phyloP scores from a whole-genome alignment of 2,329 filamentous ascomycete species.

The Claviceps sp. region DNA sequence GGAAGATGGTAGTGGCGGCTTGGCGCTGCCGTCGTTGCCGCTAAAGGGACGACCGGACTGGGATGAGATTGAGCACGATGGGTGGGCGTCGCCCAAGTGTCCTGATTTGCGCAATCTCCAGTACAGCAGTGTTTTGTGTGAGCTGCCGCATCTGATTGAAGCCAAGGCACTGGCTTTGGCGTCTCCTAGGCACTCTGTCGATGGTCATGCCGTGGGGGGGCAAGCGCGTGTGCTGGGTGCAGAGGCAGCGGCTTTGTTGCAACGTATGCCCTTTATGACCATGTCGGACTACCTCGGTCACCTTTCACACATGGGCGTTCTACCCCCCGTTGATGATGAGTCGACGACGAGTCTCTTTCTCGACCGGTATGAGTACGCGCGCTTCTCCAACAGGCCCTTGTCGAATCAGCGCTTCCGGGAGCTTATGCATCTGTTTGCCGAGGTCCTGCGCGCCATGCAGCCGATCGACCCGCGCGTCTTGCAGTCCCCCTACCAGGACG shows the following conservation, averaged over 20 bases:
- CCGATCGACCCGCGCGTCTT: slow-evolving; percentile 44
- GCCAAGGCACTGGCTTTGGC: slow-evolving; percentile 79
- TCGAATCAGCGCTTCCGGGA: slow-evolving; percentile 58
- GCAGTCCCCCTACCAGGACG: slow-evolving; percentile 14
- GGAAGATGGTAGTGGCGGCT: background rate
- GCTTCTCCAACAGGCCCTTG: slow-evolving; percentile 63
- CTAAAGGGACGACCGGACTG: slow-evolving; percentile 44
- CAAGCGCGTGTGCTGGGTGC: slow-evolving; percentile 38
- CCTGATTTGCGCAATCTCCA: slow-evolving; percentile 68
- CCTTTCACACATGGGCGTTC: slow-evolving; percentile 52
- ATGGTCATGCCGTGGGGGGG: background rate
- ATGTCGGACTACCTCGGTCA: slow-evolving; percentile 68
- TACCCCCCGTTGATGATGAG: slow-evolving; percentile 26
- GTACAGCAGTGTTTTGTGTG: slow-evolving; percentile 66
- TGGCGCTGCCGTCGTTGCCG: slow-evolving; percentile 36
- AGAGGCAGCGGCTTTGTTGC: slow-evolving; percentile 56
- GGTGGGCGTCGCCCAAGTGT: slow-evolving; percentile 74
- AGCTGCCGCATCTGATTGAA: slow-evolving; percentile 82
- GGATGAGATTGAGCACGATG: slow-evolving; percentile 74
- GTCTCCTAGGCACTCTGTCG: slow-evolving; percentile 34
- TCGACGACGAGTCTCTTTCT: slow-evolving; percentile 49
- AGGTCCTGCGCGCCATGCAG: slow-evolving; percentile 64
- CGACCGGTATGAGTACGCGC: slow-evolving; percentile 64
- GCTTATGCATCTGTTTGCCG: slow-evolving; percentile 76
- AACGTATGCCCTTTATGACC: slow-evolving; percentile 56